phyloP scores from a whole-genome alignment of 805 yeast genomes.

The Myxozyma monticola region DNA sequence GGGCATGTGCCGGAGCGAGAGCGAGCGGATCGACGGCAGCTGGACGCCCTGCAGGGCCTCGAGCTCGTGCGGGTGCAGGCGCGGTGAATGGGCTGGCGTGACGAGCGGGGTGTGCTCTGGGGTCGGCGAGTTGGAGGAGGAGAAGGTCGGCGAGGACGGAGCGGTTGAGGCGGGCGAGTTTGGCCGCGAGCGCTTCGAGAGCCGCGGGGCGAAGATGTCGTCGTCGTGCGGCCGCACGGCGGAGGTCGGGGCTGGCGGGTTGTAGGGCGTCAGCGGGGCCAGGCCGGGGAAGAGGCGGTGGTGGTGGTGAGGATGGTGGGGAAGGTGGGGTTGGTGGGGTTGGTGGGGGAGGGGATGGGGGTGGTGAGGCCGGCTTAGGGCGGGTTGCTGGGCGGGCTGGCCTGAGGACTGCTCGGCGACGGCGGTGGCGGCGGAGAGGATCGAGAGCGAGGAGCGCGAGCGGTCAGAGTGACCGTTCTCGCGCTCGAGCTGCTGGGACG shows the following conservation, averaged over 20 bases:
- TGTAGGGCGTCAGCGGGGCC: conserved; percentile 26
- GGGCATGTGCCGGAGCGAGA: conserved; percentile 36
- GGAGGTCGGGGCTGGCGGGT: conserved; percentile 30
- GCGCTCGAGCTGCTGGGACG: conserved; percentile 47
- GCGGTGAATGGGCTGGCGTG: conserved; percentile 50
- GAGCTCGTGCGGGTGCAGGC: conserved; percentile 43
- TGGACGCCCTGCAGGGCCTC: conserved; percentile 38
- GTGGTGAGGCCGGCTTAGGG: background rate
- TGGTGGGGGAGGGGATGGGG: conserved; percentile 33
- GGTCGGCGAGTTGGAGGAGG: conserved; percentile 23
- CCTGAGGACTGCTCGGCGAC: conserved; percentile 3
- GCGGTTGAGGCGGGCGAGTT: conserved; percentile 47
- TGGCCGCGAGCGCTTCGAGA: conserved; percentile 44
- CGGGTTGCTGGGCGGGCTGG: conserved; percentile 2
- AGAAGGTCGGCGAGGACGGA: conserved; percentile 44
- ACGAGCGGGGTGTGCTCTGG: conserved; percentile 45
- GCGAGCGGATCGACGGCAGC: conserved; percentile 42
- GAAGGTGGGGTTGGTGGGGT: conserved; percentile 32
- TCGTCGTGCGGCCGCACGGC: conserved; percentile 32
- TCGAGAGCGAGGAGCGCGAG: conserved; percentile 29
- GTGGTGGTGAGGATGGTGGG: conserved; percentile 24
- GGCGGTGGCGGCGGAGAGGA: conserved; percentile 23
- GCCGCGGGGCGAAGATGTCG: conserved; percentile 33
- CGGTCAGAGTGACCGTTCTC: conserved; percentile 29
- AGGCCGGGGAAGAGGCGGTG: conserved; percentile 19